Base-by-base conservation (phyloP, 176 grass and related monocot species). In the Cenchrus americanus region DNA sequence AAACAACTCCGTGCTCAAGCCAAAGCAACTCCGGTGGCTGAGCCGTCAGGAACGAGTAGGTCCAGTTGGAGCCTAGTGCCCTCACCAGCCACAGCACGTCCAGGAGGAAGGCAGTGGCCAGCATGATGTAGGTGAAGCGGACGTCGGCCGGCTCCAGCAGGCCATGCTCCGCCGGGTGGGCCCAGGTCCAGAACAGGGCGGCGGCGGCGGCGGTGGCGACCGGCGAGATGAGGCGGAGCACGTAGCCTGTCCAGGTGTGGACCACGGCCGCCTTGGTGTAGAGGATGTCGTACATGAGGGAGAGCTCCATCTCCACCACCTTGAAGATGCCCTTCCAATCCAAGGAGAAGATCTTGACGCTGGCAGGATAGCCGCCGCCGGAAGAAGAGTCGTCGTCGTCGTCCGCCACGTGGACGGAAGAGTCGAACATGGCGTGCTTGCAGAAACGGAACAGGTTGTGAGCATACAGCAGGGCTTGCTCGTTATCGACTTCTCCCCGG, bases 251-350 rank as follows among this genome's bases (percentile, higher is more conserved):
- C 27, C 27, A 30, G 27, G 27, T 30, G 27, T 30, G 27, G 27
- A 30, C 27, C 27, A 30, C 27, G 27, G 27, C 27, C 27, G 27
- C 27, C 27, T 30, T 30, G 27, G 27, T 30, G 27, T 30, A 30
- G 27, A 30, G 27, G 27, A 30, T 30, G 27, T 30, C 27, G 27
- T 30, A 30, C 27, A 30, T 30, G 27, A 30, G 27, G 27, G 27
- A 30, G 27, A 92, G 30, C 57, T 92, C 86, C 47, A 88, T 72
- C 62, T 88, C 77, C 5, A 69, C 43, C 5, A 63, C 49, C 32
- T 10, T 42, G 78, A 21, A 48, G 47, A 75, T 14, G 0, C 0
- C 37, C 43, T 22, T 1, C 80, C 65, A 70, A 0, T 0, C 5
- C 71, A 51, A 2, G 0, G 5, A 2, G 47, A 73, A 30, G 5